phyloP scores from a whole-genome alignment of 176 grass and related monocot genomes.

The Otatea glauca region DNA sequence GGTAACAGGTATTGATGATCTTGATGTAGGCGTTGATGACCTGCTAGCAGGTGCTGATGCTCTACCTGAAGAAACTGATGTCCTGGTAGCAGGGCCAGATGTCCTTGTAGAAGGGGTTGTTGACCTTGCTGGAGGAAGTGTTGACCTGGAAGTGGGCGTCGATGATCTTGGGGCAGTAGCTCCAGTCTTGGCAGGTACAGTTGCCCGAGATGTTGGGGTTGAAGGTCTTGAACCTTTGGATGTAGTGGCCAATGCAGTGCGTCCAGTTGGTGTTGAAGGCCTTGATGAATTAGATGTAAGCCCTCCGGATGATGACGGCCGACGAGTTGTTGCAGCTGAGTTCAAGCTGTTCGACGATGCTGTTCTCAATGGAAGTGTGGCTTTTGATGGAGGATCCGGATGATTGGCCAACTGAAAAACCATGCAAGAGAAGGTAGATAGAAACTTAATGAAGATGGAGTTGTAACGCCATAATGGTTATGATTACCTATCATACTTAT shows the following conservation, averaged over 20 bases:
- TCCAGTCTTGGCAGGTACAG: conserved; percentile 59
- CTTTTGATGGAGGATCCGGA: conserved; percentile 72
- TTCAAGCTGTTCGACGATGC: conserved; percentile 72
- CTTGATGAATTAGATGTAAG: conserved; percentile 67
- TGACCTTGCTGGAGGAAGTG: conserved; percentile 67
- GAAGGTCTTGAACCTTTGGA: conserved; percentile 78
- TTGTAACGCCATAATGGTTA: neutral
- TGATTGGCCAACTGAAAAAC: conserved; percentile 71
- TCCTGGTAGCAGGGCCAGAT: conserved; percentile 51
- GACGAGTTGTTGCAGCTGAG: conserved; percentile 57
- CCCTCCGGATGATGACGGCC: conserved; percentile 81
- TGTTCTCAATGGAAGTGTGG: conserved; percentile 60
- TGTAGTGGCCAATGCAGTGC: conserved; percentile 45
- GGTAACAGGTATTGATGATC: conserved; percentile 65
- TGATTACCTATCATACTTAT: conserved; percentile 1
- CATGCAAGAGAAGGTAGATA: conserved; percentile 44
- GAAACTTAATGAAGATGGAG: conserved; percentile 29
- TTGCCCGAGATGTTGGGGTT: conserved; percentile 75
- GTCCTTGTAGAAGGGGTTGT: conserved; percentile 65
- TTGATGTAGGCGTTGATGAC: conserved; percentile 76
- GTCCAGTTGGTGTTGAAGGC: conserved; percentile 82
- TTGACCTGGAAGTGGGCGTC: conserved; percentile 74
- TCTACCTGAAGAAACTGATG: conserved; percentile 53
- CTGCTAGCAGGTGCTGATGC: conserved; percentile 71
- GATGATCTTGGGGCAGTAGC: conserved; percentile 60